A percentile compares a stretch with the other conserved stretches of the same genome.
These are phyloP conservation scores for Pelargonium fulgidum DNA, from an alignment of 441 rosid species.

Conservation along the genomic window DNA sequence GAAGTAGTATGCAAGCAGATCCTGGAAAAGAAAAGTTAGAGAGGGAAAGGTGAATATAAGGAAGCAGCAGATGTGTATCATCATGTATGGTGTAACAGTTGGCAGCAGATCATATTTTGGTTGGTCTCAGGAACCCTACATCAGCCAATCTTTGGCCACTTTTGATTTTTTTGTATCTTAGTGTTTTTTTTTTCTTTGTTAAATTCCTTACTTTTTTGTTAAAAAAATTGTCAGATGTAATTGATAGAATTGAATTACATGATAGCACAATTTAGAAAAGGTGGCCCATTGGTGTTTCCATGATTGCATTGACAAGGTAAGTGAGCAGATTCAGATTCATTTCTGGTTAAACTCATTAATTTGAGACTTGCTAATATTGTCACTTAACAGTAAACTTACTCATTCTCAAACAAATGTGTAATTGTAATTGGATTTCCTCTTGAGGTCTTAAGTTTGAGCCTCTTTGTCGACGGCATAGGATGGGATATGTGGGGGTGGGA, in stretches of 20 bases:
- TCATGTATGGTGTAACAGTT: slow-evolving; percentile 36
- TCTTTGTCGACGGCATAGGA: too few species aligned
- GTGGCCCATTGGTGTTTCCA: not conserved
- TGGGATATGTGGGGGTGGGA: too few species aligned
- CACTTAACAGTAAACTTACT: too few species aligned
- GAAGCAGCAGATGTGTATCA: not conserved
- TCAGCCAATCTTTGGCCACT: slow-evolving; percentile 23
- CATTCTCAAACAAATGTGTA: too few species aligned
- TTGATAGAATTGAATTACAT: slow-evolving; percentile 49
- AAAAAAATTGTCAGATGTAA: slow-evolving; percentile 36
- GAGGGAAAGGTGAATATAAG: slow-evolving; percentile 5
- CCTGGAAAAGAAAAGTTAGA: not conserved
- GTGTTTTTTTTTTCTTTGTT: slow-evolving; percentile 26
- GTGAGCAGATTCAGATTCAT: too few species aligned
- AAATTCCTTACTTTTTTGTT: slow-evolving; percentile 20
- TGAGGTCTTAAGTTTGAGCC: too few species aligned
- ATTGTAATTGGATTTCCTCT: too few species aligned
- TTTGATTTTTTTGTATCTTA: slow-evolving; percentile 34
- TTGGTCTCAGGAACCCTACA: slow-evolving; percentile 25
- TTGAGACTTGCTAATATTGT: too few species aligned
- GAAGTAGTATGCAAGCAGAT: slow-evolving; percentile 25
- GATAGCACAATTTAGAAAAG: slow-evolving; percentile 35
- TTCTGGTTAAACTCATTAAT: too few species aligned
- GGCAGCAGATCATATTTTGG: slow-evolving; percentile 32
- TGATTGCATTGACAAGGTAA: too few species aligned